phyloP scores from a whole-genome alignment of 1,139 yeast genomes.

The Scheffersomyces insectosa region DNA sequence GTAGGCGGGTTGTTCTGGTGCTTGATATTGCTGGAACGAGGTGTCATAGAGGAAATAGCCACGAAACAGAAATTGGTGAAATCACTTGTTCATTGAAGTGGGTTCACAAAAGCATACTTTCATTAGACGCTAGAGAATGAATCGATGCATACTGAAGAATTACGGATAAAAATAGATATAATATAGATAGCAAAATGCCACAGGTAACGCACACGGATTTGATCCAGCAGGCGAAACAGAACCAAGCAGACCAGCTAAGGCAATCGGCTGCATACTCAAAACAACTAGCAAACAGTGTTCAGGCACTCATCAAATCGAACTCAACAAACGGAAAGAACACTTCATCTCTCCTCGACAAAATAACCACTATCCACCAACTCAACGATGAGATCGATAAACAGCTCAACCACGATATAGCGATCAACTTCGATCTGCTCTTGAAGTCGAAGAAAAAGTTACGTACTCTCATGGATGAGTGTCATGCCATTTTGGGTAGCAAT shows the following conservation, averaged over 20 bases:
- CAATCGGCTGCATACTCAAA: constrained; percentile 29
- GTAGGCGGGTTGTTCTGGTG: no score
- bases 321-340: constrained; percentile 26
- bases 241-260: constrained; percentile 29
- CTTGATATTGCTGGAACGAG: no score
- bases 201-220: constrained; percentile 26
- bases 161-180: no score
- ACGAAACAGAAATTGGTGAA: no score
- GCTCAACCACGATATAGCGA: constrained; percentile 27
- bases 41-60: no score
- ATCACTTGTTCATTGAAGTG: no score
- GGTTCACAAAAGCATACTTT: no score
- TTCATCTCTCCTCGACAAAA: constrained; percentile 35
- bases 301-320: constrained; percentile 26
- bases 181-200: no score
- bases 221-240: constrained; percentile 36
- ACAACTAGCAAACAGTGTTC: constrained; percentile 28
- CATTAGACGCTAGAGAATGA: no score
- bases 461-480: constrained; percentile 18
- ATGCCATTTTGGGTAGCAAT: constrained; percentile 13
- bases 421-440: constrained; percentile 18
- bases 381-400: constrained; percentile 41
- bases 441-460: constrained; percentile 20
- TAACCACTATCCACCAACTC: constrained; percentile 45
- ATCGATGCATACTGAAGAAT: no score